These are phyloP conservation scores for Trypanosoma scelopori DNA, from an alignment of 208 protist genomes.

Conservation along the genomic window DNA sequence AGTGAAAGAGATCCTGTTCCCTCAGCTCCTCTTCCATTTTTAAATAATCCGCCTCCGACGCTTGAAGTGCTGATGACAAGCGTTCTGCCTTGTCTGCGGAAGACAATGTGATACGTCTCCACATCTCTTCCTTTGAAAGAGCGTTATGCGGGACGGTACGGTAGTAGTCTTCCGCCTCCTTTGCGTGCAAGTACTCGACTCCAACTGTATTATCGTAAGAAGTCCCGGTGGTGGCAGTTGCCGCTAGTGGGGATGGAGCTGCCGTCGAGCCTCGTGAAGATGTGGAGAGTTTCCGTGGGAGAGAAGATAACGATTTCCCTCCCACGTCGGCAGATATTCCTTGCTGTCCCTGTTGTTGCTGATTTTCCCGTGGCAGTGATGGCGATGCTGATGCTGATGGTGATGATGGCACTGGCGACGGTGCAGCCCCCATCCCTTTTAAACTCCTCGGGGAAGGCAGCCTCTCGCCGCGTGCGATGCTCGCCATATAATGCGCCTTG, in stretches of 20 bases:
- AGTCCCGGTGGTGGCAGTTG: too few species aligned
- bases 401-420: conserved; percentile 1
- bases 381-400: neutral
- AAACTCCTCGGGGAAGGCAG: conserved; percentile 41
- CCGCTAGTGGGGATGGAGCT: neutral
- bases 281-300: conserved; percentile 15
- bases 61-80: conserved; percentile 35
- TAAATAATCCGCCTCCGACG: conserved; percentile 76
- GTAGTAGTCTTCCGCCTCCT: conserved; percentile 82
- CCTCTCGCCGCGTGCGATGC: conserved; percentile 57
- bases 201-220: neutral
- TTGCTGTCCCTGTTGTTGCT: too few species aligned
- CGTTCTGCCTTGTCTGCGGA: conserved; percentile 46
- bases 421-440: neutral
- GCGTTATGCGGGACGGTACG: conserved; percentile 68
- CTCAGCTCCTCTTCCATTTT: conserved; percentile 80
- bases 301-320: conserved; percentile 10
- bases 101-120: conserved; percentile 55
- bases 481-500: conserved; percentile 49
- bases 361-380: conserved; percentile 20
- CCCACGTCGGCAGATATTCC: neutral
- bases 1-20: conserved; percentile 79
- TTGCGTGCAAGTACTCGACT: conserved; percentile 19
- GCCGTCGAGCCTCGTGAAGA: neutral
- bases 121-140: conserved; percentile 88